phyloP scores from a whole-genome alignment of 73 alveolate genomes.

The Uronychia setigera region DNA sequence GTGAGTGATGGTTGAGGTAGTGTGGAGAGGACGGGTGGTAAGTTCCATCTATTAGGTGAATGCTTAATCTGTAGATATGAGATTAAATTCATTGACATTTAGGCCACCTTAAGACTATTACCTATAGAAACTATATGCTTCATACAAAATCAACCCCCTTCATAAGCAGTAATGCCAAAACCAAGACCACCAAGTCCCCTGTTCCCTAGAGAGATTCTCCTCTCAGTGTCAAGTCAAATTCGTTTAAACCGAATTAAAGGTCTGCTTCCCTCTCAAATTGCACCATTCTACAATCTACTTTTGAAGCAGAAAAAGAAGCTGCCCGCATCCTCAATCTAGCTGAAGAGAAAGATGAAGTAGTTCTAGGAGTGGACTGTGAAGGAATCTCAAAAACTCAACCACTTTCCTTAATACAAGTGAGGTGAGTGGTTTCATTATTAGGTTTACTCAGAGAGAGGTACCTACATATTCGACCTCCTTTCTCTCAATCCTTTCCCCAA shows the following conservation, averaged over 20 bases:
- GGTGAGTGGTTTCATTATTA: background rate
- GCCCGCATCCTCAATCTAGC: background rate
- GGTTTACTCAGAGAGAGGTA: slow-evolving; percentile 38
- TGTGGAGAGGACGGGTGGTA: background rate
- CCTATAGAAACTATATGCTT: background rate
- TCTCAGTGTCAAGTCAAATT: background rate
- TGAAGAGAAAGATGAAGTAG: slow-evolving; percentile 10
- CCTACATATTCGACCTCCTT: slow-evolving; percentile 41
- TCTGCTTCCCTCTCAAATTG: background rate
- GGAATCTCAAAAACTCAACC: slow-evolving; percentile 24
- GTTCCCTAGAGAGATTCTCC: background rate
- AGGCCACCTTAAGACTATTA: background rate
- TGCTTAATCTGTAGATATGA: background rate
- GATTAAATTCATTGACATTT: background rate
- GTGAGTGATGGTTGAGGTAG: slow-evolving; percentile 4
- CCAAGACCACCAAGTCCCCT: background rate
- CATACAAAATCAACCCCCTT: background rate
- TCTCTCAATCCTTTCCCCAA: slow-evolving; percentile 30
- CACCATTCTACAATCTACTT: background rate
- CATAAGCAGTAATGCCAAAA: background rate
- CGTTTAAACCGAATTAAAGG: background rate
- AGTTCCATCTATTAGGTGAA: too few relatives aligned
- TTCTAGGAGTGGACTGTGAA: slow-evolving; percentile 53
- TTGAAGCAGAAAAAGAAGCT: background rate
- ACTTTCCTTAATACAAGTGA: slow-evolving; percentile 28